These are phyloP conservation scores for Chlamydomonas sphaeroides DNA, from an alignment of 139 green algal genomes.

Conservation along the genomic window DNA sequence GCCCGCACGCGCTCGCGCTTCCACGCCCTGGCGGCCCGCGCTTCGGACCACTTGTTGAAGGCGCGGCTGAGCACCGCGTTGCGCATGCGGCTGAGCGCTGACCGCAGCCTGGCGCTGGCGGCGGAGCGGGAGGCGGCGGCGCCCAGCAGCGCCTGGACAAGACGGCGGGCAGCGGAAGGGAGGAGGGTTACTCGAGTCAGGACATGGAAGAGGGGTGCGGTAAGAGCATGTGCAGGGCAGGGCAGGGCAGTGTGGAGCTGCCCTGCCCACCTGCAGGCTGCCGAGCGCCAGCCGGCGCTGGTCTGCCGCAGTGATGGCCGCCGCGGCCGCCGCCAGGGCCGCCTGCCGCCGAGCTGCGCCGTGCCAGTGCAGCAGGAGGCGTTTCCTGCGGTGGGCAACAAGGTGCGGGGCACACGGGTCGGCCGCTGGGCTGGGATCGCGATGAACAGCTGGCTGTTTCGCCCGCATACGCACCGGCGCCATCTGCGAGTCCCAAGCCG, in stretches of 20 bases:
- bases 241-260: too few relatives aligned
- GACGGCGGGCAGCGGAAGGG: too few relatives aligned
- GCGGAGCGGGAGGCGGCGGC: not conserved
- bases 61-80: constrained; percentile 1
- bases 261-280: constrained; percentile 6
- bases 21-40: not conserved
- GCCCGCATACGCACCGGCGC: too few relatives aligned
- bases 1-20: not conserved
- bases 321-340: not conserved
- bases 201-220: too few relatives aligned
- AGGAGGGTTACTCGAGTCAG: too few relatives aligned
- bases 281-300: not conserved
- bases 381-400: too few relatives aligned
- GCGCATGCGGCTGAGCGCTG: constrained; percentile 5
- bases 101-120: not conserved
- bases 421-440: too few relatives aligned
- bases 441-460: too few relatives aligned
- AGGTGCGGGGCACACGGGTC: too few relatives aligned
- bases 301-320: not conserved
- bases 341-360: not conserved
- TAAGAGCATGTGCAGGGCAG: too few relatives aligned
- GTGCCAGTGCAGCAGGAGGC: too few relatives aligned
- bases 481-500: too few relatives aligned
- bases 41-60: constrained; percentile 22
- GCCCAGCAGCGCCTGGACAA: not conserved